Base-by-base conservation (phyloP, 2,329 filamentous ascomycete genomes). In the Fusarium xylarioides region DNA sequence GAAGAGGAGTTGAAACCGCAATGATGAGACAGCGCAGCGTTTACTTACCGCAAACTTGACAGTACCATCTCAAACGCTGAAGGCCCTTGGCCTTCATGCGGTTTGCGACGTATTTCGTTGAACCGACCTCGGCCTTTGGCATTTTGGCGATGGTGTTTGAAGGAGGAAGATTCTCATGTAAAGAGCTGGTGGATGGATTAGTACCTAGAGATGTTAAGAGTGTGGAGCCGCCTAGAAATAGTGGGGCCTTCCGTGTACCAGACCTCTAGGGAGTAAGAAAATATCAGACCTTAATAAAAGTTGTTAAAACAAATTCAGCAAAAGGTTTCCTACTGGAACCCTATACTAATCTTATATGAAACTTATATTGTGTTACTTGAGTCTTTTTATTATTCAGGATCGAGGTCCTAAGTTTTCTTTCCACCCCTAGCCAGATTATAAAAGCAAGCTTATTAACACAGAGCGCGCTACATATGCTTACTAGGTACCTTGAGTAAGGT, bases 121-220 rank as follows among this genome's bases (percentile, higher is more conserved):
- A 93, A 72, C 96, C 96, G 60, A 94, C 91, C 86, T 98, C 96
- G 78, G 96, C 96, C 86, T 93, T 94, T 59, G 92, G 92, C 95
- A 98, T 98, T 58, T 80, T 92, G 85, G 58, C 26, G 68, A 34
- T 44, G 44, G 62, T 66, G 56, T 74, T 44, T 50, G 18, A 63
- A 47, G 56, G 26, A 66, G 62, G 38, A 47, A 70, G 40, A n/a
- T 63, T 32, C 42, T 23, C 12, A 43, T n/a, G 14, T 23, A 26
- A 28, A 38, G 30, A 28, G 49, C n/a, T 35, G 23, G 54, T 53
- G 40, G 62, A 55, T 53, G 49, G 49, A 50, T 28, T 28, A 28
- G 26, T 28, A 28, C 26, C 26, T 26, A 26, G 26, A 28, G 26
- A 10, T 30, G 30, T 38, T 35, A 40, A 52, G 19, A 40, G 42